Percentiles rank a stretch among this genome's conserved stretches.
Evolutionary conservation across 768 basidiomycete genomes (phyloP).

Genomic region (Ramaria sp.): DNA sequence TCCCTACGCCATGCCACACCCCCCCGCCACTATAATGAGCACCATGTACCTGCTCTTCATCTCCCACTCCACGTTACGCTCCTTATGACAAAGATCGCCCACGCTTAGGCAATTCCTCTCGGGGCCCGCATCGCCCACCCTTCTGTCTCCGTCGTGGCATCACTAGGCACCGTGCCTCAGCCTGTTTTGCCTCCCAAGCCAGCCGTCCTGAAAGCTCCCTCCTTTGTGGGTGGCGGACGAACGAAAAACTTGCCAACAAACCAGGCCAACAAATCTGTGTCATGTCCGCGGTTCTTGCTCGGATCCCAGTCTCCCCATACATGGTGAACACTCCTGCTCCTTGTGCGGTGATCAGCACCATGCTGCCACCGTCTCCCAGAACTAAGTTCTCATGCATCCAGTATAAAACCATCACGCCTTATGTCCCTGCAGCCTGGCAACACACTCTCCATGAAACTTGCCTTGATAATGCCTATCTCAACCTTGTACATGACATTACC

Average conservation of each 20-base stretch:
- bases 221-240: neutral
- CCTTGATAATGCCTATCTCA: no score
- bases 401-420: neutral
- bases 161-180: neutral
- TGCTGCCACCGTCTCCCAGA: neutral
- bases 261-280: neutral
- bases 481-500: no score
- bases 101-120: neutral
- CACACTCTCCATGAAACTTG: no score
- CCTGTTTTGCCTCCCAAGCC: neutral
- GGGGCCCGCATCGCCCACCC: neutral
- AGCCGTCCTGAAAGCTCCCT: neutral
- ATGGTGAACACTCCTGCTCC: neutral
- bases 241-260: neutral
- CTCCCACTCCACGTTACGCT: neutral
- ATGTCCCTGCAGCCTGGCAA: neutral
- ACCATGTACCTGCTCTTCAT: neutral
- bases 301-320: neutral
- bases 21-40: neutral
- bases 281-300: neutral
- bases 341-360: neutral
- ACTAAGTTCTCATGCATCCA: neutral
- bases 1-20: no score
- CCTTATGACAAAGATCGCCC: neutral
- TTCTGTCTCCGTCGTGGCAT: neutral